Evolutionary conservation across 2,329 filamentous ascomycete species (phyloP).

Genomic region (Fusarium siculi): DNA sequence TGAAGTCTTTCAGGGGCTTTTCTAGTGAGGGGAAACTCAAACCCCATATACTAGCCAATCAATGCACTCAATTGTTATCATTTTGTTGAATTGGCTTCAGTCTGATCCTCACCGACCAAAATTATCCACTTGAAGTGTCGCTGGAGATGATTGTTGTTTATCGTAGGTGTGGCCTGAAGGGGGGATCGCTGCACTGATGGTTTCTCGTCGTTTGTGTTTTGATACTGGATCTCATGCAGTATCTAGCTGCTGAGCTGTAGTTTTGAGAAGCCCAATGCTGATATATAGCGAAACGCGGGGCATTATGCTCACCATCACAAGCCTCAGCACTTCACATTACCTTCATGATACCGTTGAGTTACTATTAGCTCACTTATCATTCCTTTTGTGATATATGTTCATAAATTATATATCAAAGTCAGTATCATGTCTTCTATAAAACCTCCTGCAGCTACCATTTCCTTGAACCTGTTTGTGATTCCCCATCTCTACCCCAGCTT

Average conservation of each 20-base stretch:
- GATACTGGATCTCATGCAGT: neutral
- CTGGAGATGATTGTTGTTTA: neutral
- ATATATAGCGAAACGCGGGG: neutral
- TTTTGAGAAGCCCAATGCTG: neutral
- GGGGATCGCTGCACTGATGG: neutral
- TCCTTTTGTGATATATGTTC: fast-evolving
- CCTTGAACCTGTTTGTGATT: neutral
- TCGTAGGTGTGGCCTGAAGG: neutral
- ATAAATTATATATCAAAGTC: too few species aligned
- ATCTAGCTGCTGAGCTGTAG: neutral
- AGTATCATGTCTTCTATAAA: neutral
- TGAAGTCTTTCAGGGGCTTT: conserved; percentile 5
- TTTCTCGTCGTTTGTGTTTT: neutral
- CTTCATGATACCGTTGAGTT: neutral
- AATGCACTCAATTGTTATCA: neutral
- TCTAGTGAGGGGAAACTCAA: conserved; percentile 9
- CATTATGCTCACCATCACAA: neutral
- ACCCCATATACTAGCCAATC: conserved; percentile 15
- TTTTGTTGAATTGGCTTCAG: conserved; percentile 7
- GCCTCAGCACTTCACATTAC: neutral
- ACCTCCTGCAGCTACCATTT: neutral
- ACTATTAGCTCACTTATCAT: neutral
- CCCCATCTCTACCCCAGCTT: conserved; percentile 41
- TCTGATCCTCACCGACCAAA: conserved; percentile 1
- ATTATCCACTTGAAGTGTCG: neutral